Base-by-base conservation (phyloP, 2,329 filamentous ascomycete species). In the Trichoderma simmonsii region DNA sequence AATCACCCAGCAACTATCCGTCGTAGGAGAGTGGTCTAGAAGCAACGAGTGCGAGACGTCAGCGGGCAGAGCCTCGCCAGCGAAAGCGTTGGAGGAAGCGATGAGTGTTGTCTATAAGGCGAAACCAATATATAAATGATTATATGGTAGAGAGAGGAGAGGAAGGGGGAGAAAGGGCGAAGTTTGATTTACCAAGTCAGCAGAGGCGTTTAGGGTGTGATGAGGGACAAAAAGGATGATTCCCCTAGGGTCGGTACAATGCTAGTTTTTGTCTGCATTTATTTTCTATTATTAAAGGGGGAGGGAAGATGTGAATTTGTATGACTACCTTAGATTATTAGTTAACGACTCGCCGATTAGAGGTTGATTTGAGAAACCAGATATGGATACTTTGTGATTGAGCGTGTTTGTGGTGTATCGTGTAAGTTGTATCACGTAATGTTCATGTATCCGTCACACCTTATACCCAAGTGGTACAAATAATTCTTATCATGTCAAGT, bases 221-320 rank as follows among this genome's bases (percentile, higher is more conserved):
- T 26, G 69, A 74, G 69, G 67, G 67, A 70, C 51, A 51, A 73
- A 71, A 73, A 74, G 73, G 71, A 74, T 71, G 75, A 80, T 79
- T 79, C 75, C 79, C 79, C 70, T 73, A 61, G 28, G 74, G 62
- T 67, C 32, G 63, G 69, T 39, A 70, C 70, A 61, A 48, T 51
- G 57, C 56, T 36, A 63, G 34, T 69, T 60, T 60, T 69, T 69
- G 21, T 61, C 30, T 70, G 56, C 65, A 28, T 21, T 66, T 48
- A 26, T 21, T 48, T 69, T 61, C 34, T 43, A 56, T 12, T 24
- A 43, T 43, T 43, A 43, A 54, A 32, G 28, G 36, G 36, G 18
- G 54, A 36, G 26, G 28, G 30, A 26, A 26, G 21, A 39, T 7
- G 3, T 43, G 4, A 66, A 57, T 2, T 3, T 66, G 30, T 39